These are phyloP conservation scores for Penicillium steckii DNA, from an alignment of 495 filamentous ascomycete genomes.

Conservation along the genomic window DNA sequence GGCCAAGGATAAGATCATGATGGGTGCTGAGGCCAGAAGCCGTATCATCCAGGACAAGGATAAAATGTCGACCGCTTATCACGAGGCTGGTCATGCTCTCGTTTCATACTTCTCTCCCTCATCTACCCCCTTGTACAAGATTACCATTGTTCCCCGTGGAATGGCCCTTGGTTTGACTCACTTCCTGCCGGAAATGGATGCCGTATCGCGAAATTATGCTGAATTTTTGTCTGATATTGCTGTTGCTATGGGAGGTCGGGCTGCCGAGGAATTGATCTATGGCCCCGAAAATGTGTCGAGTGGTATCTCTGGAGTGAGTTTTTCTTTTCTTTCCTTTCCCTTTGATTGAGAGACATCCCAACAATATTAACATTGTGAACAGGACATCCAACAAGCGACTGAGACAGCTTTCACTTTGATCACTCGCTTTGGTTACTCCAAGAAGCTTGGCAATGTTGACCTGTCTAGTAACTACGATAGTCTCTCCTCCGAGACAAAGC, in stretches of 20 bases:
- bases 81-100: conserved; percentile 94
- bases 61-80: conserved; percentile 87
- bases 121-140: conserved; percentile 83
- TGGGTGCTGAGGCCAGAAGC: conserved; percentile 88
- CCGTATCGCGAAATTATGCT: conserved; percentile 70
- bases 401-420: conserved; percentile 79
- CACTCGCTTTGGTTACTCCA: conserved; percentile 82
- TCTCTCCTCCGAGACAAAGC: conserved; percentile 80
- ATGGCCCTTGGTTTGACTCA: conserved; percentile 81
- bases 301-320: conserved; percentile 71
- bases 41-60: conserved; percentile 88
- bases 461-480: conserved; percentile 73
- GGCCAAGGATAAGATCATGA: conserved; percentile 97
- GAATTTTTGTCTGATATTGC: conserved; percentile 74
- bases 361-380: conserved; percentile 2
- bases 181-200: conserved; percentile 85
- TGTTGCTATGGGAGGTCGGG: conserved; percentile 85
- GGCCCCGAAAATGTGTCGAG: conserved; percentile 83
- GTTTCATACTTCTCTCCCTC: conserved; percentile 77
- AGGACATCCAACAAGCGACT: conserved; percentile 86
- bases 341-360: not conserved
- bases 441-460: conserved; percentile 86
- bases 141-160: conserved; percentile 92
- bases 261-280: conserved; percentile 90
- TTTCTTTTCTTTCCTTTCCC: conserved; percentile 1